Evolutionary conservation across 2,329 filamentous ascomycete genomes (phyloP).

Genomic region (Diaporthe humulicola): DNA sequence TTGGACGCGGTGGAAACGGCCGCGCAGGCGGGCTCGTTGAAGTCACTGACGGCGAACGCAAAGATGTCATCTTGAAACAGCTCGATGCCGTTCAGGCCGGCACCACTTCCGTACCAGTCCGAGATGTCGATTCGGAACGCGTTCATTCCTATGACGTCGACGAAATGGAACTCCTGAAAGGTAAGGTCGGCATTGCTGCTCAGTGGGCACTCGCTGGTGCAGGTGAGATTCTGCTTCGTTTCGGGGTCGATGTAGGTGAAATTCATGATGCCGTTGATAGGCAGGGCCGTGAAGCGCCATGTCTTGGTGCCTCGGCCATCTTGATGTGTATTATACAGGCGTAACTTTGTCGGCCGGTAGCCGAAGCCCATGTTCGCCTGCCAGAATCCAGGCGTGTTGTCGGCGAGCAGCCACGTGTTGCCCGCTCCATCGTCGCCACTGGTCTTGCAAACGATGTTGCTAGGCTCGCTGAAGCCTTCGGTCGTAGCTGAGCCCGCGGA

Average conservation of each 20-base stretch:
- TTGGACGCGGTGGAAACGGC: conserved; percentile 73
- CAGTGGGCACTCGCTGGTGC: conserved; percentile 88
- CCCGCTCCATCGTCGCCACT: conserved; percentile 75
- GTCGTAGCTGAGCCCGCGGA: conserved; percentile 72
- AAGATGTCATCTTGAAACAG: conserved; percentile 89
- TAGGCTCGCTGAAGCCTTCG: conserved; percentile 79
- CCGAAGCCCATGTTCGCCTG: conserved; percentile 84
- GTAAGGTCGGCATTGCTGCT: conserved; percentile 74
- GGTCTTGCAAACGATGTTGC: conserved; percentile 85
- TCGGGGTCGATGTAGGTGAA: conserved; percentile 87
- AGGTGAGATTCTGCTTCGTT: conserved; percentile 76
- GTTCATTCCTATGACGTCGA: conserved; percentile 90
- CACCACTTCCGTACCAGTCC: conserved; percentile 88
- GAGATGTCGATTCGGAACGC: conserved; percentile 87
- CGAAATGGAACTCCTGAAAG: conserved; percentile 93
- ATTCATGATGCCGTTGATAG: conserved; percentile 94
- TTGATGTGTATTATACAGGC: conserved; percentile 87
- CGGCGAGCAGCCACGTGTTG: conserved; percentile 86
- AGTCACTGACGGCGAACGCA: conserved; percentile 85
- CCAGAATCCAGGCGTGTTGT: conserved; percentile 85
- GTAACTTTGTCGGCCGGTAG: conserved; percentile 88
- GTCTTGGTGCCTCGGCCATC: conserved; percentile 89
- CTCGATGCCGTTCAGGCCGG: conserved; percentile 87
- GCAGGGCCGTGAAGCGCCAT: conserved; percentile 87
- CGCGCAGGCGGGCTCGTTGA: conserved; percentile 89